Conservation (phyloP, 2,329 filamentous ascomycete species). For the Thielaviopsis ethacetica region DNA sequence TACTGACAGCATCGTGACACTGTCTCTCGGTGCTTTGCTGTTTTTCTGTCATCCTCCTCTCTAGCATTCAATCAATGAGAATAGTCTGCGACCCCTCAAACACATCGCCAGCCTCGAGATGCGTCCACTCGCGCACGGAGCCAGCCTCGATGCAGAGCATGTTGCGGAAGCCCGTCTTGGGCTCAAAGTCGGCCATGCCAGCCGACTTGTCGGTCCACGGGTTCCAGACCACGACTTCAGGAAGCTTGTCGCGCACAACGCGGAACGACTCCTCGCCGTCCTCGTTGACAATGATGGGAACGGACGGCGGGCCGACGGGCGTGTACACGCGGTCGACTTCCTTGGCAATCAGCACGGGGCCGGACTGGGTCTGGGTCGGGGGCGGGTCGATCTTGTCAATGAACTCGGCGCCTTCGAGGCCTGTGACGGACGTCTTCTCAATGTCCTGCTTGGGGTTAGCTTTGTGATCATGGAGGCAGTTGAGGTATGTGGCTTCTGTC, state of each 20-base stretch:
- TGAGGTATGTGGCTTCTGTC: background rate
- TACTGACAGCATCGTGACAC: background rate
- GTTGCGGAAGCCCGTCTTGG: conserved; percentile 76
- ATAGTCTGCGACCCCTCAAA: conserved; percentile 48
- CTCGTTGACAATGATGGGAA: conserved; percentile 43
- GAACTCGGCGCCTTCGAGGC: conserved; percentile 62
- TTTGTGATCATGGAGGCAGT: background rate
- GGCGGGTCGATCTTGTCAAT: conserved; percentile 64
- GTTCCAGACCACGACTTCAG: conserved; percentile 91
- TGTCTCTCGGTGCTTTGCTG: background rate
- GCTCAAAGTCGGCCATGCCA: conserved; percentile 71
- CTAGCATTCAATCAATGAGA: conserved; percentile 8
- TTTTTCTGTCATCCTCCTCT: background rate
- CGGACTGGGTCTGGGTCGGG: conserved; percentile 47
- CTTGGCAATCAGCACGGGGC: conserved; percentile 50
- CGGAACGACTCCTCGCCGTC: conserved; percentile 49
- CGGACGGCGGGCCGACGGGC: conserved; percentile 42
- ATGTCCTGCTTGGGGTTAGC: conserved; percentile 48
- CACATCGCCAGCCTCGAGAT: conserved; percentile 61
- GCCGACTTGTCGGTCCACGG: conserved; percentile 79
- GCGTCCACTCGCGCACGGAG: conserved; percentile 65
- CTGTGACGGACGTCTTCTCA: conserved; percentile 50
- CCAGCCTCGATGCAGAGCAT: conserved; percentile 95
- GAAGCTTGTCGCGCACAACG: conserved; percentile 68
- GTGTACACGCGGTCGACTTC: conserved; percentile 86